Base-by-base conservation (phyloP, 345 rosid species). In the Melaleuca alternifolia region DNA sequence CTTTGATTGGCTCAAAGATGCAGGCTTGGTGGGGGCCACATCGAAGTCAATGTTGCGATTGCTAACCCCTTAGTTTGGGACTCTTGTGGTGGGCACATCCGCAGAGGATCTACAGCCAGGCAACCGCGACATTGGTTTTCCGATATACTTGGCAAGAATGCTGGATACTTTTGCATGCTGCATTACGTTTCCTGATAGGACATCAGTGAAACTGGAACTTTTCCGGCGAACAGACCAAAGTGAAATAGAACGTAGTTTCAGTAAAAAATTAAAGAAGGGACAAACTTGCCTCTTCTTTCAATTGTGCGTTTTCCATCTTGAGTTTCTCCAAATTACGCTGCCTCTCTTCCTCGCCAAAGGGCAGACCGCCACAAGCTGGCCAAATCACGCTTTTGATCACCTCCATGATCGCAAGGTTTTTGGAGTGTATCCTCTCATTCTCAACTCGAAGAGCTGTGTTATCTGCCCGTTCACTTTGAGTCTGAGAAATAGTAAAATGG, bases 311-410 rank as follows among this genome's bases (percentile, higher is more conserved):
- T 86, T 95, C 94, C 28, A 86, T 37, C 56, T 89, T 94, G 87
- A 94, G 83, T 33, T 84, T 87, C n/a, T 91, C 88, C 83, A 93
- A 54, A 85, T 86, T 89, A 11, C 2, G 86, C 75, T 88, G 90
- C 37, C 93, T 90, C 76, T 89, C 92, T 75, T 93, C 94, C 59
- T 82, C 90, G 1, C 93, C 95, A 14, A 90, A 86, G 9, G 95
- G 90, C 14, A 95, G 94, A 50, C 97, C 98, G 3, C 96, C 97
- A 82, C 99, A 96, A 61, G 91, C 18, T 12, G 94, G 95, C 85
- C 99, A 96, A 12, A 89, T 86, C 59, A 91, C 92, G 46, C 90
- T 94, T 79, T 87, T 92, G 48, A 96, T 76, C 6, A 93, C 94
- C 85, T 94, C 95, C 44, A 79, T 83, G 51, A 95, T 90, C 5